Base-by-base conservation (phyloP, 2,329 filamentous ascomycete species). In the Colletotrichum tropicale region DNA sequence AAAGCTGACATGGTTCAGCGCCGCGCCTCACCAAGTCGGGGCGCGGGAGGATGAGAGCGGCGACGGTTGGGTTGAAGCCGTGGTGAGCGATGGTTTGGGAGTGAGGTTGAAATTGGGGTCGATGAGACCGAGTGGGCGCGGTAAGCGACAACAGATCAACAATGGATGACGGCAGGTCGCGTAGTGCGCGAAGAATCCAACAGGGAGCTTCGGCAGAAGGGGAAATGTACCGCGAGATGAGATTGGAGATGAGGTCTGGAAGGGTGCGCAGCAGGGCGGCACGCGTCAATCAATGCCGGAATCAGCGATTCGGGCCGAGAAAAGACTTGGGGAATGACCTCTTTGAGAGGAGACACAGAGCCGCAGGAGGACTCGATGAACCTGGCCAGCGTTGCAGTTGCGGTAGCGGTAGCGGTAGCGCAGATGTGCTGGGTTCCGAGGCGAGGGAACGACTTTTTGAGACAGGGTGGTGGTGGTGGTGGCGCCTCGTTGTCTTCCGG, bases 1-100 rank as follows among this genome's bases (percentile, higher is more conserved):
- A 89, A 90, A n/a, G 86, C 82, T 52, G 89, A 86, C 89, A 90
- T 90, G 78, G 79, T 82, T 70, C 65, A 38, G n/a, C 43, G 38
- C 79, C 55, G 34, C 74, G 18, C 70, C 74, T 74, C 70, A 34
- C 74, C 70, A 32, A 78, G 78, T 76, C 78, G 38, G 78, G 74
- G 71, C 61, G 56, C 48, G 30, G 52, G 34, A 74, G 48, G 34
- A 48, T 70, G 38, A 21, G 52, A 65, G 38, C 15, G 21, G 58
- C 10, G n/a, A 66, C 24, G 58, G 38, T 43, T 55, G 43, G 65
- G n/a, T 43, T 52, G 60, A 69, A 64, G 74, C 64, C 58, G 74
- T 64, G 65, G 26, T 36, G 16, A 43, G 36, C 30, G 52, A 18
- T 18, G 61, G 26, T 64, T 26, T n/a, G 28, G 38, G 18, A 15